Base-by-base conservation (phyloP, 495 filamentous ascomycete genomes). In the Astrocystis sublimbata region DNA sequence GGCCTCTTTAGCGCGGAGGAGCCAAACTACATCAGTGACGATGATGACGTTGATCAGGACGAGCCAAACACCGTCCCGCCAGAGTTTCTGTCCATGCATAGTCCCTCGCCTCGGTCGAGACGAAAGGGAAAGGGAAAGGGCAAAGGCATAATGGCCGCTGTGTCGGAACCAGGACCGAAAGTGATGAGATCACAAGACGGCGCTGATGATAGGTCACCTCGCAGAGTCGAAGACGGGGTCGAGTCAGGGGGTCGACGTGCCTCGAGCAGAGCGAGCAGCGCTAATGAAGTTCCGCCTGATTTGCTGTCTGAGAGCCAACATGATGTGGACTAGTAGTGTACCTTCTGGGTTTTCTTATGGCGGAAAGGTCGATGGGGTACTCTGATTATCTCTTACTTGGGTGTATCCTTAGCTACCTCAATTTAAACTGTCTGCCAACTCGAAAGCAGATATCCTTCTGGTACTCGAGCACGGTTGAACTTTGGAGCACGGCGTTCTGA, bases 61-160 rank as follows among this genome's bases (percentile, higher is more conserved):
- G 70, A 70, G 38, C 68, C 64, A 51, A 79, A 80, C 46, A 75
- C 75, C 19, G 67, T 81, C 5, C 76, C 78, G 1, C 62, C 61
- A 0, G 78, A 81, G 41, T 80, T 81, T 64, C 42, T 81, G 15
- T 71, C 64, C 2, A 72, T 72, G 70, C 70, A 72, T 30, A 70
- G 68, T 19, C 65, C 70, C 6, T 49, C 60, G 49, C 64, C 45
- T 6, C 46, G 6, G 30, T 24, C 51, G 21, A 63, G n/a, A 13
- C 19, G 28, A 6, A 52, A 61, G 7, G 49, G 47, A 12, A 46
- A 61, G 26, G 62, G 23, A 47, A 55, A 61, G 10, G 49, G 47
- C 10, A 46, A 61, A 19, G 62, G 23, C 47, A 55, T 53, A 6
- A 30, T 45, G 33, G 45, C 17, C n/a, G 30, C n/a, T 10, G 36